Percentiles rank a stretch among this genome's conserved stretches.
Conservation (phyloP, 1,139 yeast species). For the Yamadazyma atmosphaerica region DNA sequence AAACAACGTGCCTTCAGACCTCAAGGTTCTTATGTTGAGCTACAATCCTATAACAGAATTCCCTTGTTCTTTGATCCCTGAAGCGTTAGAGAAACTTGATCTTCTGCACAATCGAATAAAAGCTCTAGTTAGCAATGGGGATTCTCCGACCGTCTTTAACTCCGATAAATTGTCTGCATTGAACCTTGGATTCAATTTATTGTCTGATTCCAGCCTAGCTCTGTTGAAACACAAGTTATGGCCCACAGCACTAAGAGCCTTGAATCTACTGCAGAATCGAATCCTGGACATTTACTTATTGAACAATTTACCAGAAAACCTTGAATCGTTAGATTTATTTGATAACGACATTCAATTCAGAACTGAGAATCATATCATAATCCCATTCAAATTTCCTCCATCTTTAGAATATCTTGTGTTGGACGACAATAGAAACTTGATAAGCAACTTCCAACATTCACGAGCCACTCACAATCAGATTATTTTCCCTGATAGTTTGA, state of each 20-base stretch:
- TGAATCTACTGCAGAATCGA: background rate
- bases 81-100: slow-evolving; percentile 1
- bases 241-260: background rate
- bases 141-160: background rate
- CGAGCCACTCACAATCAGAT: background rate
- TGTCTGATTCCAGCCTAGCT: background rate
- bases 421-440: background rate
- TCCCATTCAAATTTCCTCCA: background rate
- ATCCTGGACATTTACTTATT: background rate
- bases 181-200: background rate
- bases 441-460: background rate
- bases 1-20: background rate
- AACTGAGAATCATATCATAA: background rate
- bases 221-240: background rate
- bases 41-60: background rate
- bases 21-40: slow-evolving; percentile 1
- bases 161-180: background rate
- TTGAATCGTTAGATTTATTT: background rate
- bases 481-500: background rate
- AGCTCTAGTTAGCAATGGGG: background rate
- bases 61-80: background rate
- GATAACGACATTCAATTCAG: background rate
- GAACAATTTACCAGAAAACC: slow-evolving; percentile 1
- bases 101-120: background rate
- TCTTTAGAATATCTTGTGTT: background rate